Percentiles rank a stretch among this genome's conserved stretches.
Conservation (phyloP, 2,329 filamentous ascomycete genomes). For the Aspergillus ochraceus region DNA sequence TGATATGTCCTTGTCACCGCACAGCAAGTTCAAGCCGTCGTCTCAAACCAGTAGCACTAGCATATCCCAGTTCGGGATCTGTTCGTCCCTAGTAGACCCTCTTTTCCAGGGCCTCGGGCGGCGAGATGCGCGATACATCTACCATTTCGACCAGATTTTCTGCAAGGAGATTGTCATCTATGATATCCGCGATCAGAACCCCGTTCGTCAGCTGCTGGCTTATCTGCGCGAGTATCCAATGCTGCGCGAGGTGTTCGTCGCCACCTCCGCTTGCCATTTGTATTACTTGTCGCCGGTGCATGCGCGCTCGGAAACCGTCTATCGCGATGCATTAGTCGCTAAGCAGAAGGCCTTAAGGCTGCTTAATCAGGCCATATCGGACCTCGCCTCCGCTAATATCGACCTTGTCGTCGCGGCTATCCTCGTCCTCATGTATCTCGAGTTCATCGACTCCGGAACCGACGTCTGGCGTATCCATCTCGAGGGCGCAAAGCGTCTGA, state of each 20-base stretch:
- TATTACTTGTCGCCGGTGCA: neutral
- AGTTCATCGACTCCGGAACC: neutral
- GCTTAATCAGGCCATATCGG: neutral
- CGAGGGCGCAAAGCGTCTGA: conserved; percentile 1
- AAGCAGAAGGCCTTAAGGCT: conserved; percentile 4
- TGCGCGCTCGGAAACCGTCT: neutral
- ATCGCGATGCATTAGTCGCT: neutral
- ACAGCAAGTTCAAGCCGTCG: neutral
- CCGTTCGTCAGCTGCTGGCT: neutral
- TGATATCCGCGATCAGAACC: neutral
- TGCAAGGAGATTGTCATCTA: conserved; percentile 2
- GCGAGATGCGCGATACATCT: neutral
- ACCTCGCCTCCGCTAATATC: neutral
- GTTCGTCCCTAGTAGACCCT: conserved; percentile 1
- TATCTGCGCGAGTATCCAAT: neutral
- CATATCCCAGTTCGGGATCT: neutral
- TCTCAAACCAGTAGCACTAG: no score
- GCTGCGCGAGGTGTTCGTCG: neutral
- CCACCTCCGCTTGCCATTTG: conserved; percentile 4
- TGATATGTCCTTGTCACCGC: neutral
- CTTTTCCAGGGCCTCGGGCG: conserved; percentile 1
- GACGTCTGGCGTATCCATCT: neutral
- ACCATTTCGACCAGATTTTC: neutral
- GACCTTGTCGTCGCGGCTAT: conserved; percentile 1
- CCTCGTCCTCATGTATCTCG: conserved; percentile 8